These are phyloP conservation scores for Alternaria dauci DNA, from an alignment of 2,329 filamentous ascomycete genomes.

Conservation along the genomic window DNA sequence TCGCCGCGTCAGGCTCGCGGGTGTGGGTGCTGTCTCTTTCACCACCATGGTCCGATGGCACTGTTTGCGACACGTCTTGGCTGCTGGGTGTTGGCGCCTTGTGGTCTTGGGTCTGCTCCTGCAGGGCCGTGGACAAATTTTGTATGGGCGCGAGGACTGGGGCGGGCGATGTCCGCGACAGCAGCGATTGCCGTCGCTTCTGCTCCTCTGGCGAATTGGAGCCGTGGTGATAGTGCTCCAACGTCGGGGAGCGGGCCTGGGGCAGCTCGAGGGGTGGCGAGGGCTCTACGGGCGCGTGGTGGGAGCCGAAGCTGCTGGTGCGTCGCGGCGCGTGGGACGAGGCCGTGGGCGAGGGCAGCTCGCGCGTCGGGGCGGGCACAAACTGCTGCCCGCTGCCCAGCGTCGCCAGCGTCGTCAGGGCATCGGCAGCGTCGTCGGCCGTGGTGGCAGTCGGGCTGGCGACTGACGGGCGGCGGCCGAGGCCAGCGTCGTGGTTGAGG, in stretches of 20 bases:
- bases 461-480: conserved; percentile 25
- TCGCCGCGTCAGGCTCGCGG: conserved; percentile 30
- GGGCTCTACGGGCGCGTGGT: conserved; percentile 51
- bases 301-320: conserved; percentile 45
- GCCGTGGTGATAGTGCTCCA: conserved; percentile 58
- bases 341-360: conserved; percentile 44
- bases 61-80: conserved; percentile 37
- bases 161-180: conserved; percentile 42
- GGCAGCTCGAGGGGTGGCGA: conserved; percentile 47
- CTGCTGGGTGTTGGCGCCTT: conserved; percentile 24
- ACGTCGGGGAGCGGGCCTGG: conserved; percentile 54
- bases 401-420: conserved; percentile 49
- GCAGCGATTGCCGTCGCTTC: conserved; percentile 48
- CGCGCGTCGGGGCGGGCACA: conserved; percentile 31
- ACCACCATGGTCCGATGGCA: conserved; percentile 23
- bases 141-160: conserved; percentile 55
- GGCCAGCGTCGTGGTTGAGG: conserved; percentile 44
- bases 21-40: conserved; percentile 34
- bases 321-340: conserved; percentile 40
- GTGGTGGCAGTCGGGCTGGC: conserved; percentile 27
- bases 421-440: conserved; percentile 52
- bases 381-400: conserved; percentile 45
- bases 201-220: conserved; percentile 56
- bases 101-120: conserved; percentile 30
- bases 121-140: conserved; percentile 34